These are phyloP conservation scores for Tarenaya hassleriana DNA, from an alignment of 345 rosid species.

Conservation along the genomic window DNA sequence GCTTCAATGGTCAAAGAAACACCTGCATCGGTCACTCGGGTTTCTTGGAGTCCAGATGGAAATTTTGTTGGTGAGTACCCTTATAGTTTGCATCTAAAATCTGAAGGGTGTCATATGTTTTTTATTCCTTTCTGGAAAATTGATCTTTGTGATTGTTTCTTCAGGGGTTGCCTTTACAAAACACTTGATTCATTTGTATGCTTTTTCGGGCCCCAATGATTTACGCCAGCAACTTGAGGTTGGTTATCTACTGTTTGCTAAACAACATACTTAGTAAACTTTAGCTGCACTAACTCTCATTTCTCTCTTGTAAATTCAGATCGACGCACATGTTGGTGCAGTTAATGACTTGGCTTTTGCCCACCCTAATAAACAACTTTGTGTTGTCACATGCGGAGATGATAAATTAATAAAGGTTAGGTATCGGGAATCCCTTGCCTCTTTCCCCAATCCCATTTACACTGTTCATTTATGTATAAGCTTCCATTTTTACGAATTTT, in stretches of 20 bases:
- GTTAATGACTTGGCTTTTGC: constrained; percentile 92
- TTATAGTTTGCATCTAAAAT: constrained; percentile 2
- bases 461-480: no score
- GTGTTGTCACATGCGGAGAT: constrained; percentile 89
- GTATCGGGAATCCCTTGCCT: no score
- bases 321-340: constrained; percentile 79
- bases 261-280: neutral
- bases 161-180: constrained; percentile 68
- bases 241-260: constrained; percentile 9
- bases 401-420: constrained; percentile 81
- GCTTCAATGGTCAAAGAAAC: constrained; percentile 37
- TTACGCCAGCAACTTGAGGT: constrained; percentile 60
- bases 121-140: neutral
- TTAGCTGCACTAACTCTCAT: constrained; percentile 16
- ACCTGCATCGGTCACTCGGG: constrained; percentile 45
- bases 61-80: constrained; percentile 48
- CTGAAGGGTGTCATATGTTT: no score
- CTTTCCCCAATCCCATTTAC: no score
- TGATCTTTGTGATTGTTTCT: constrained; percentile 22
- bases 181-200: constrained; percentile 57
- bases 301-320: constrained; percentile 38
- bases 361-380: constrained; percentile 63
- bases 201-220: constrained; percentile 41
- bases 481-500: no score
- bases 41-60: constrained; percentile 68